phyloP scores from a whole-genome alignment of 257 asterid genomes.

The Nyctanthes arbortristis region DNA sequence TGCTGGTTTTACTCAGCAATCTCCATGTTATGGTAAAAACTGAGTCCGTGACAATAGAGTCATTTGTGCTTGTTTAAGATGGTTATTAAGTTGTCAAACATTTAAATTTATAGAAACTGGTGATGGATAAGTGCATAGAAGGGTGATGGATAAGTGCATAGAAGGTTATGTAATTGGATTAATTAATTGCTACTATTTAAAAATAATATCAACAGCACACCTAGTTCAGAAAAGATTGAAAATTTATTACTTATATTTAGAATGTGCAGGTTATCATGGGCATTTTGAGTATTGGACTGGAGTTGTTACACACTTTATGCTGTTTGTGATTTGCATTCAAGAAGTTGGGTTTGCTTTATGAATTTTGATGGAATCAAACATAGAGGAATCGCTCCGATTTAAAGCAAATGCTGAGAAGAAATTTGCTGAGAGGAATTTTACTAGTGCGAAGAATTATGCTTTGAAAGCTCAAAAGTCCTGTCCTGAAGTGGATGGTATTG shows the following conservation, averaged over 20 bases:
- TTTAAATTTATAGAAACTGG: too few relatives aligned
- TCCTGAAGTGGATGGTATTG: slow-evolving; percentile 61
- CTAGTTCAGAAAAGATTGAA: neutral
- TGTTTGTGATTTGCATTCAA: slow-evolving; percentile 16
- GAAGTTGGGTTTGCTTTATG: slow-evolving; percentile 7
- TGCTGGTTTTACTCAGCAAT: neutral
- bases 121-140: too few relatives aligned
- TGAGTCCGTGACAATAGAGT: neutral
- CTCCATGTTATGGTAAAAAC: neutral
- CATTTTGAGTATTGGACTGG: neutral
- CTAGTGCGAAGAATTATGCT: slow-evolving; percentile 57
- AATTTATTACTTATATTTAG: neutral
- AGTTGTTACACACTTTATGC: neutral
- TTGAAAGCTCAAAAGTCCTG: slow-evolving; percentile 56
- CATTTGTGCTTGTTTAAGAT: too few relatives aligned
- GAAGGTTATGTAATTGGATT: neutral
- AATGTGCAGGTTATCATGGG: slow-evolving; percentile 26
- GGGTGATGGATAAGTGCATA: too few relatives aligned
- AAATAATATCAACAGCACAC: neutral
- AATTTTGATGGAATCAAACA: slow-evolving; percentile 43
- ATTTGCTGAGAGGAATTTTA: slow-evolving; percentile 42
- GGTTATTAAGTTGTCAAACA: too few relatives aligned
- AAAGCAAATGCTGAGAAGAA: slow-evolving; percentile 58
- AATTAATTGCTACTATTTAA: neutral
- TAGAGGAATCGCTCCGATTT: slow-evolving; percentile 51